Evolutionary conservation across 495 filamentous ascomycete species (phyloP).

Genomic region (Aspergillus indologenus): DNA sequence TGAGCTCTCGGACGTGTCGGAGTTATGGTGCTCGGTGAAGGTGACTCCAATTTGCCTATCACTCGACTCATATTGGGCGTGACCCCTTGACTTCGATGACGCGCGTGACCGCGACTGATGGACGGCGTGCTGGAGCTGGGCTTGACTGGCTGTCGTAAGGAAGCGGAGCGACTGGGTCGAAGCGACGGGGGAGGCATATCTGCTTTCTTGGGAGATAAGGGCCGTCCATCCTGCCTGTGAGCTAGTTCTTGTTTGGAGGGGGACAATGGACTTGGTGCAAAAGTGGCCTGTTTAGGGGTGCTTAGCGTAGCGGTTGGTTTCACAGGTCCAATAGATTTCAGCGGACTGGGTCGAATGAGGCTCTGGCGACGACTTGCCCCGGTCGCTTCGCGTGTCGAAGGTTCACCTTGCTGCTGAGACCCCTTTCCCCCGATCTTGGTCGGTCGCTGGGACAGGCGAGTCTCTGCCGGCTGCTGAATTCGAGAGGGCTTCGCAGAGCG

Average conservation of each 20-base stretch:
- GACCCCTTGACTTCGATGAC: conserved; percentile 40
- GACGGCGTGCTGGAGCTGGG: conserved; percentile 16
- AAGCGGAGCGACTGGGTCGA: conserved; percentile 38
- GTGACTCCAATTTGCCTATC: conserved; percentile 12
- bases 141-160: conserved; percentile 37
- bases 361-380: conserved; percentile 32
- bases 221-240: conserved; percentile 18
- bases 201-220: conserved; percentile 36
- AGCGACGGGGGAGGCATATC: conserved; percentile 36
- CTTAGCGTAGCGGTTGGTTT: conserved; percentile 18
- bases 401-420: conserved; percentile 11
- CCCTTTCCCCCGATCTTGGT: conserved; percentile 6
- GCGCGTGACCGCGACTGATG: conserved; percentile 27
- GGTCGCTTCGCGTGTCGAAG: conserved; percentile 7
- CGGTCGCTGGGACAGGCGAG: conserved; percentile 8
- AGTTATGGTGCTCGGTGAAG: conserved; percentile 14
- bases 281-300: conserved; percentile 19
- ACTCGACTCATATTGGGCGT: conserved; percentile 18
- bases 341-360: conserved; percentile 29
- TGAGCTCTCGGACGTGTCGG: conserved; percentile 44
- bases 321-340: conserved; percentile 20
- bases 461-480: conserved; percentile 9
- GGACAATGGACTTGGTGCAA: conserved; percentile 26
- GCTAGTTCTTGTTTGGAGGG: conserved; percentile 28
- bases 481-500: conserved; percentile 1